These are phyloP conservation scores for Guyanaporus albipodus DNA, from an alignment of 768 basidiomycete species.

Conservation along the genomic window DNA sequence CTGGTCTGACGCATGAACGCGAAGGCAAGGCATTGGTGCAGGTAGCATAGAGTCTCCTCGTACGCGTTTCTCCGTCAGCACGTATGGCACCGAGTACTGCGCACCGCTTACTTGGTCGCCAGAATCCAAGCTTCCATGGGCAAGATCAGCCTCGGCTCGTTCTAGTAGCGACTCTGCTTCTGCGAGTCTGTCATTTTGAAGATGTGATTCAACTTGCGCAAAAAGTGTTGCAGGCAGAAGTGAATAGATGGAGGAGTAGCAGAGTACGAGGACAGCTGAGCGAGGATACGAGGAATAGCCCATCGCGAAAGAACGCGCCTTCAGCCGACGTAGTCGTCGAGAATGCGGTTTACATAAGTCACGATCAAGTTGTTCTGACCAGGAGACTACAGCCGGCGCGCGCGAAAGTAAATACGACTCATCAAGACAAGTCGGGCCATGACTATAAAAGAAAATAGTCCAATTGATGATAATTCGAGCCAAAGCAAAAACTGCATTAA, in stretches of 20 bases:
- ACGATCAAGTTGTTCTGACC: too few species aligned
- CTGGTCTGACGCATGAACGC: constrained; percentile 73
- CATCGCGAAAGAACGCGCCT: constrained; percentile 14
- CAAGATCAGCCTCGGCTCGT: constrained; percentile 40
- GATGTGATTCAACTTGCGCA: constrained; percentile 65
- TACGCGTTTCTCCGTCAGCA: constrained; percentile 23
- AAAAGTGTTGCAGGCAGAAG: constrained; percentile 69
- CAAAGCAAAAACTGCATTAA: too few species aligned
- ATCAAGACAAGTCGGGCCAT: too few species aligned
- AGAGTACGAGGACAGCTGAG: constrained; percentile 65
- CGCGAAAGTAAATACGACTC: too few species aligned
- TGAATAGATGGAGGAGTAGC: constrained; percentile 55
- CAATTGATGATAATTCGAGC: too few species aligned
- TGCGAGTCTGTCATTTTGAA: constrained; percentile 59
- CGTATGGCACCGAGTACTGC: background rate
- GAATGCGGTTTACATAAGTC: constrained; percentile 14
- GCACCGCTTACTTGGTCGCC: constrained; percentile 10
- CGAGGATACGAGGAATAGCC: constrained; percentile 48
- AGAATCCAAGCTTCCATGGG: constrained; percentile 6
- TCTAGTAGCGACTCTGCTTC: constrained; percentile 64
- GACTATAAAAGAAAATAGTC: too few species aligned
- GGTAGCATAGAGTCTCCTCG: constrained; percentile 68
- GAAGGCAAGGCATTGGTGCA: constrained; percentile 81
- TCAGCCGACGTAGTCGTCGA: background rate
- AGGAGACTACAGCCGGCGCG: too few species aligned